A percentile compares a stretch with the other conserved stretches of the same genome.
Evolutionary conservation across 2,329 filamentous ascomycete species (phyloP).

Genomic region (Pseudocercospora vitis): DNA sequence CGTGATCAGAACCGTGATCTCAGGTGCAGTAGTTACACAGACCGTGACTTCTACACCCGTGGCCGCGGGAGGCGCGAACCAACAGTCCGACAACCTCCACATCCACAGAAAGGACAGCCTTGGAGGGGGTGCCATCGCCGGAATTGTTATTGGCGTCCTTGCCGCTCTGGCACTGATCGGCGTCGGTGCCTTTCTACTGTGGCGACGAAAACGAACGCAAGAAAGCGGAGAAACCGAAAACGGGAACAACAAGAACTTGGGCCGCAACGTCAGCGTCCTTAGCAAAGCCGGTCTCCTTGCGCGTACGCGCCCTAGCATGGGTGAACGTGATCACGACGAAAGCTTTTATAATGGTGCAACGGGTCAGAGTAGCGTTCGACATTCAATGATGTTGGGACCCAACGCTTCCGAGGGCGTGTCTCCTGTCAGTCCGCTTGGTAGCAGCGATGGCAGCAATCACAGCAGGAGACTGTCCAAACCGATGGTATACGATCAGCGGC

Average conservation of each 20-base stretch:
- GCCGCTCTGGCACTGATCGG: slow-evolving; percentile 41
- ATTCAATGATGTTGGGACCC: slow-evolving; percentile 36
- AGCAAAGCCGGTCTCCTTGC: slow-evolving; percentile 49
- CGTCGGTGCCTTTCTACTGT: slow-evolving; percentile 42
- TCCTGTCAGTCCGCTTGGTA: slow-evolving; percentile 36
- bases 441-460: slow-evolving; percentile 25
- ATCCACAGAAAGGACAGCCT: slow-evolving; percentile 28
- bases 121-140: slow-evolving; percentile 45
- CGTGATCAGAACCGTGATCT: slow-evolving; percentile 45
- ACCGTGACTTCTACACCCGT: slow-evolving; percentile 46
- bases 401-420: slow-evolving; percentile 30
- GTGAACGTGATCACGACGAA: slow-evolving; percentile 32
- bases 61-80: slow-evolving; percentile 18
- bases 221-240: slow-evolving; percentile 17
- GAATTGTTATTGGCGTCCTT: slow-evolving; percentile 47
- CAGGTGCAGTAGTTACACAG: slow-evolving; percentile 45
- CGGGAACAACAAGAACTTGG: slow-evolving; percentile 25
- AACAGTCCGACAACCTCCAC: slow-evolving; percentile 24
- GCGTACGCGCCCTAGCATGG: slow-evolving; percentile 29
- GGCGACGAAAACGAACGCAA: slow-evolving; percentile 39
- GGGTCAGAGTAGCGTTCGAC: slow-evolving; percentile 35
- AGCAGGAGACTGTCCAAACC: slow-evolving; percentile 45
- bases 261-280: slow-evolving; percentile 49
- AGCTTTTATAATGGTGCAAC: slow-evolving; percentile 21
- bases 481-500: slow-evolving; percentile 49